Conservation (phyloP, 768 basidiomycete species). For the Xerocomellus intermedius region DNA sequence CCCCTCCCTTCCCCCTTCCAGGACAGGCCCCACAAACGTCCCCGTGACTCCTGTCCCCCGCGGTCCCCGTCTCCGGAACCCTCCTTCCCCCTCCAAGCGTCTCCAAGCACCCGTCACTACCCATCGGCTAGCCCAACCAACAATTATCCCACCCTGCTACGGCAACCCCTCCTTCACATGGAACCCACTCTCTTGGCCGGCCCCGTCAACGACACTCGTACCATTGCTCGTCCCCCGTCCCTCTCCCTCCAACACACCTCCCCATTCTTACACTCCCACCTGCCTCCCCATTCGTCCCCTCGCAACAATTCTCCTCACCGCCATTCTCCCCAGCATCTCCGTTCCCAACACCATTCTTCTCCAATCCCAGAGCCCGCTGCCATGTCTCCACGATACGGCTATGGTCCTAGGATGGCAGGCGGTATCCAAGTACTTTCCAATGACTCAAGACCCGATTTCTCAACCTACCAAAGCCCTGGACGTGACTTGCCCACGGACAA, state of each 20-base stretch:
- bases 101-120: conserved; percentile 19
- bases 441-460: conserved; percentile 12
- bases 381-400: conserved; percentile 20
- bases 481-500: conserved; percentile 12
- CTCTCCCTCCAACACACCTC: conserved; percentile 13
- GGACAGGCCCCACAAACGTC: conserved; percentile 25
- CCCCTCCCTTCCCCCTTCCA: conserved; percentile 4
- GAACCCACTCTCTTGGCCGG: conserved; percentile 4
- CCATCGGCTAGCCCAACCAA: conserved; percentile 22
- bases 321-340: conserved; percentile 19
- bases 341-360: conserved; percentile 13
- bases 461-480: conserved; percentile 11
- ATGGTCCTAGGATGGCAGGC: conserved; percentile 29
- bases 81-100: conserved; percentile 6
- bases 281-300: conserved; percentile 9
- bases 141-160: conserved; percentile 26
- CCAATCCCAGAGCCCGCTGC: conserved; percentile 7
- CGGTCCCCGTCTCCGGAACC: conserved; percentile 12
- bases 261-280: conserved; percentile 13
- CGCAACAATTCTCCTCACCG: conserved; percentile 19
- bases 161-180: conserved; percentile 12
- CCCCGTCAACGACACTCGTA: neutral
- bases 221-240: conserved; percentile 1
- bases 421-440: conserved; percentile 24
- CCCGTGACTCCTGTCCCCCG: conserved; percentile 13